A percentile compares a stretch with the other conserved stretches of the same genome.
Evolutionary conservation across 306 rosid genomes (phyloP).

Genomic region (Prinsepia uniflora): DNA sequence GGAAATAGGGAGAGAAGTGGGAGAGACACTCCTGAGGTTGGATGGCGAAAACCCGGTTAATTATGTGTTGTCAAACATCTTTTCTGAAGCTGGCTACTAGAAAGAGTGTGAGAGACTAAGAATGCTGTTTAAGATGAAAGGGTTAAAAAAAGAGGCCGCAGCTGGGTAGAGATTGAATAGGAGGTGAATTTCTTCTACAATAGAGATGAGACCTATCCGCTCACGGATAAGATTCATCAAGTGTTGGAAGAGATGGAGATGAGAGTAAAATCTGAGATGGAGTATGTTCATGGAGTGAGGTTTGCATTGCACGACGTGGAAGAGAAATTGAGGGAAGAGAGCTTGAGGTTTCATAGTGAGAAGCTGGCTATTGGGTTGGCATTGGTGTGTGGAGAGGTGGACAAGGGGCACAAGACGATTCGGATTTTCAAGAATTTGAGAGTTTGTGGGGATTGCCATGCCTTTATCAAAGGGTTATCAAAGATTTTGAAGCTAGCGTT

Average conservation of each 20-base stretch:
- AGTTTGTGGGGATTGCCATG: constrained; percentile 58
- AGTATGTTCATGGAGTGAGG: constrained; percentile 40
- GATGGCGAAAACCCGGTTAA: constrained; percentile 49
- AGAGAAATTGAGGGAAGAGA: constrained; percentile 58
- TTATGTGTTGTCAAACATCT: constrained; percentile 60
- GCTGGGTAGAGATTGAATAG: constrained; percentile 66
- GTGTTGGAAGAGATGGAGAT: constrained; percentile 50
- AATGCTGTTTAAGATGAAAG: constrained; percentile 38
- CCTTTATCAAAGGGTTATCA: constrained; percentile 52
- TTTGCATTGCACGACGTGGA: constrained; percentile 61
- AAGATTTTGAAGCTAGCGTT: constrained; percentile 44
- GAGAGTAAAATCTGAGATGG: constrained; percentile 46
- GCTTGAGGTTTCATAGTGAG: constrained; percentile 62
- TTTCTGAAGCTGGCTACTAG: constrained; percentile 56
- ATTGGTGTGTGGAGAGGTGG: constrained; percentile 35
- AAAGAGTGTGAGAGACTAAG: constrained; percentile 56
- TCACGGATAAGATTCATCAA: constrained; percentile 42
- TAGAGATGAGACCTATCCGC: constrained; percentile 46
- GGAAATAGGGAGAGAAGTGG: constrained; percentile 51
- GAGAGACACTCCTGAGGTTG: constrained; percentile 43
- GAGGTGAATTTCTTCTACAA: constrained; percentile 56
- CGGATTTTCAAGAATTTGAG: constrained; percentile 61
- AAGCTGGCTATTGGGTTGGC: constrained; percentile 67
- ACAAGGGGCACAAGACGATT: constrained; percentile 26
- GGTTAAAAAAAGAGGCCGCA: constrained; percentile 54